Base-by-base conservation (phyloP, 106 monocot species). In the Cymbidium sinense region DNA sequence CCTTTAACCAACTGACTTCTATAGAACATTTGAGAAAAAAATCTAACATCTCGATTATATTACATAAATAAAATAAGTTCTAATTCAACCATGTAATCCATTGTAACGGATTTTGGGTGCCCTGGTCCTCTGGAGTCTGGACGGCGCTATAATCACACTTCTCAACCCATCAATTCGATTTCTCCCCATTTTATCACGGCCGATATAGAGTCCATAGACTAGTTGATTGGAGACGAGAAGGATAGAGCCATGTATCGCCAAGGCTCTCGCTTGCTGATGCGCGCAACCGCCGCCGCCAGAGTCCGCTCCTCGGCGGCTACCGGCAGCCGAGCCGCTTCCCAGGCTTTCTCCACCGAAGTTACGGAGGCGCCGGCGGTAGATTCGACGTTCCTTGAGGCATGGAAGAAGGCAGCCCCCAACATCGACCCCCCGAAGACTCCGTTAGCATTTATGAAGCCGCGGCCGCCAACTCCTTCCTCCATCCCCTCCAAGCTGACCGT, bases 401-500 rank as follows among this genome's bases (percentile, higher is more conserved):
- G 96, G 96, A 83, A 80, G 86, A 93, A 91, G 88, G 93, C 91
- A 34, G 86, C 93, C 28, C 96, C 96, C 70, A 88, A 89, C 79
- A 80, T 96, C 67, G 96, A 96, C 2, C 88, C 96, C 20, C 96
- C 96, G 0, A 88, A 86, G 85, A 96, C 93, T 8, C 96, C 96
- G 7, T 78, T 90, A 47, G 77, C 91, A 4, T 91, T 89, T 82
- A 89, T 96, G 93, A 89, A 93, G 83, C 96, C 96, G 19, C 82
- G 93, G 11, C 96, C 96, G 0, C 82, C 93, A 5, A 88, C 82
- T 3, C 91, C 93, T 3, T 75, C 89, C 12, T 74, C 93, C 27
- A 91, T 96, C 77, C 93, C 96, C 47, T 79, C 91, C 71, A 96
- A 96, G 82, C 91, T 96, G 83, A 93, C 93, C 64, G 83, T 96